Evolutionary conservation across 75 land plant species (phyloP).

Genomic region (Pinus tabuliformis): DNA sequence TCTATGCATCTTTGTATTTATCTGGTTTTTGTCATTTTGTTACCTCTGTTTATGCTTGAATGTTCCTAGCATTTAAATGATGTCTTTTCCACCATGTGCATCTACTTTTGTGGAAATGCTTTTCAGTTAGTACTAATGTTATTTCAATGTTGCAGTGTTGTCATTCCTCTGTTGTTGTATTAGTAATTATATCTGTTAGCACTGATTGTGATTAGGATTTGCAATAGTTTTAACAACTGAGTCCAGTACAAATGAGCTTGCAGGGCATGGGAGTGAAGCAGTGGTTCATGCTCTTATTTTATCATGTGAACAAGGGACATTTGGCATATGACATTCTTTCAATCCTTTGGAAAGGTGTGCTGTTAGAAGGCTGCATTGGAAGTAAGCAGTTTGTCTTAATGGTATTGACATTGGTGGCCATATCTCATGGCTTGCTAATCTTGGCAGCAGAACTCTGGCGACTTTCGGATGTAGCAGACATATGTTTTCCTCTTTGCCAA

Average conservation of each 20-base stretch:
- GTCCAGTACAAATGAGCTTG: background rate
- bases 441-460: background rate
- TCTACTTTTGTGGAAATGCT: too few relatives aligned
- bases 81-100: too few relatives aligned
- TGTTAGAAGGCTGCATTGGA: slow-evolving; percentile 9
- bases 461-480: background rate
- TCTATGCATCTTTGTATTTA: too few relatives aligned
- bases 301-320: background rate
- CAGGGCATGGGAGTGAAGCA: slow-evolving; percentile 5
- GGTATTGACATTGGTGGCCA: background rate
- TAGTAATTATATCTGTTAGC: too few relatives aligned
- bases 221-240: too few relatives aligned
- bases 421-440: background rate
- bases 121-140: too few relatives aligned
- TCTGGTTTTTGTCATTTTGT: too few relatives aligned
- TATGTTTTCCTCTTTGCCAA: background rate
- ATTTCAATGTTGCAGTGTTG: too few relatives aligned
- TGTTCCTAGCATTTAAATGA: too few relatives aligned
- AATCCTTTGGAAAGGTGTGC: slow-evolving; percentile 4
- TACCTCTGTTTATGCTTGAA: too few relatives aligned
- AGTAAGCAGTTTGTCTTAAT: slow-evolving; percentile 2
- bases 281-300: background rate
- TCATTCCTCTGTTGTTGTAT: too few relatives aligned
- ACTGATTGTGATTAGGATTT: too few relatives aligned
- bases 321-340: background rate